Conservation (phyloP, 352 stramenopile species). For the Pythium aristosporum region DNA sequence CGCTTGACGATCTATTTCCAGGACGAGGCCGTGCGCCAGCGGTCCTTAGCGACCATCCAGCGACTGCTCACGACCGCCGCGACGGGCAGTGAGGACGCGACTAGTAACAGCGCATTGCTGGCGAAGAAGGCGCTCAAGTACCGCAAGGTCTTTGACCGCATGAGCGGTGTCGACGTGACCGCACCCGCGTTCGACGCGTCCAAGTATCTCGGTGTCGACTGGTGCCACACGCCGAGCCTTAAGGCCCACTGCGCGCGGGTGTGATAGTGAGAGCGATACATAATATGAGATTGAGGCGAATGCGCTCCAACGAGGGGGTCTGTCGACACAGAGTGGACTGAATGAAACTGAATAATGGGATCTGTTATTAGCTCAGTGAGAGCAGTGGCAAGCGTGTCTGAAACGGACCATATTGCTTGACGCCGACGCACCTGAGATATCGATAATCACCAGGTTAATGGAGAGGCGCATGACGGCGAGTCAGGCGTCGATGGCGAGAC, state of each 20-base stretch:
- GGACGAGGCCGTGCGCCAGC: slow-evolving; percentile 12
- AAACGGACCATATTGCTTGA: background rate
- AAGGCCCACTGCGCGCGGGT: slow-evolving; percentile 11
- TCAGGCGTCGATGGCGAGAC: too few relatives aligned
- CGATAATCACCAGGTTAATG: background rate
- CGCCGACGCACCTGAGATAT: too few relatives aligned
- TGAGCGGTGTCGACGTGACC: slow-evolving; percentile 9
- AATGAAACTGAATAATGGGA: background rate
- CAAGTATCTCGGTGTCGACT: slow-evolving; percentile 53
- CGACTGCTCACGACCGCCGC: slow-evolving; percentile 7
- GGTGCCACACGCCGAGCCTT: slow-evolving; percentile 23
- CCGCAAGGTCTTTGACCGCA: slow-evolving; percentile 18
- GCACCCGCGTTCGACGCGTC: slow-evolving; percentile 41
- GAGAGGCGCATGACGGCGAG: slow-evolving; percentile 13
- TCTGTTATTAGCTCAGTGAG: background rate
- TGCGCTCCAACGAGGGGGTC: too few relatives aligned
- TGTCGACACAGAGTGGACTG: background rate
- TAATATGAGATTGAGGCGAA: too few relatives aligned
- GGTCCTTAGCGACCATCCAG: background rate
- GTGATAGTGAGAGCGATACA: background rate
- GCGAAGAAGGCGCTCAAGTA: slow-evolving; percentile 13
- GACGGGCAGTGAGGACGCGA: background rate
- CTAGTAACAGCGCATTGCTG: background rate
- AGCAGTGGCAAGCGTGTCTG: background rate
- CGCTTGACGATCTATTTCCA: slow-evolving; percentile 14